Conservation (phyloP, 2,329 filamentous ascomycete species). For the Colletotrichum cordylinicola region DNA sequence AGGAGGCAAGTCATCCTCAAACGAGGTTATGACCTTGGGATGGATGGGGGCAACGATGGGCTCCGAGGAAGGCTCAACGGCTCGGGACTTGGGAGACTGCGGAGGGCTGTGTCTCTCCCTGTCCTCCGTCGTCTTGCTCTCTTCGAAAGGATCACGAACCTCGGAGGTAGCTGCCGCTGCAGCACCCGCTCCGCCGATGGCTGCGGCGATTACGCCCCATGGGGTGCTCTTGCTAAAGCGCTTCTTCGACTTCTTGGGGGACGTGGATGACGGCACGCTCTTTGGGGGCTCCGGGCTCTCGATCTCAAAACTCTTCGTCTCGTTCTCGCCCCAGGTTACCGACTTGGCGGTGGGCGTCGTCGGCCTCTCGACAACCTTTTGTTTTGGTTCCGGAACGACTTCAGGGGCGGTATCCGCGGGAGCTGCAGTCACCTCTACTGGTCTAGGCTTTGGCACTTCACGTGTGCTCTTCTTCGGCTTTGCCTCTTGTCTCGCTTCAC, state of each 20-base stretch:
- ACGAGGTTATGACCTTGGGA: conserved; percentile 22
- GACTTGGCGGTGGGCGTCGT: conserved; percentile 57
- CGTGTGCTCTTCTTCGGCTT: conserved; percentile 18
- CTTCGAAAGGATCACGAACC: conserved; percentile 18
- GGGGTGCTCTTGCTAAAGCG: conserved; percentile 45
- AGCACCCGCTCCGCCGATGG: conserved; percentile 48
- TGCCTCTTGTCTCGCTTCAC: background rate
- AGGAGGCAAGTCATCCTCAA: conserved; percentile 51
- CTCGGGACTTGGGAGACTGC: conserved; percentile 25
- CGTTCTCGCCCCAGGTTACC: conserved; percentile 70
- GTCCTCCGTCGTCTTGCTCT: conserved; percentile 19
- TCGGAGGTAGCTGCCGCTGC: conserved; percentile 33
- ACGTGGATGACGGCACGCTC: conserved; percentile 32
- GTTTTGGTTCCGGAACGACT: conserved; percentile 43
- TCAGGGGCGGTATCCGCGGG: conserved; percentile 34
- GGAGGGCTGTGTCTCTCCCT: conserved; percentile 11
- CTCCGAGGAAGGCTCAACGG: conserved; percentile 9
- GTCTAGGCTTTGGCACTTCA: background rate
- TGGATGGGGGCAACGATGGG: background rate
- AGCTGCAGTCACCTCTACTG: background rate
- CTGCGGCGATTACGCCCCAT: conserved; percentile 60
- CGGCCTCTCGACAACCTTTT: conserved; percentile 47
- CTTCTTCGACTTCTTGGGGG: conserved; percentile 28
- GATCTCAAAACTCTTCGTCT: conserved; percentile 68
- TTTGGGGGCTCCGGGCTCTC: conserved; percentile 58